Conservation (phyloP, 2,329 filamentous ascomycete genomes). For the Tetracladium maxilliforme region DNA sequence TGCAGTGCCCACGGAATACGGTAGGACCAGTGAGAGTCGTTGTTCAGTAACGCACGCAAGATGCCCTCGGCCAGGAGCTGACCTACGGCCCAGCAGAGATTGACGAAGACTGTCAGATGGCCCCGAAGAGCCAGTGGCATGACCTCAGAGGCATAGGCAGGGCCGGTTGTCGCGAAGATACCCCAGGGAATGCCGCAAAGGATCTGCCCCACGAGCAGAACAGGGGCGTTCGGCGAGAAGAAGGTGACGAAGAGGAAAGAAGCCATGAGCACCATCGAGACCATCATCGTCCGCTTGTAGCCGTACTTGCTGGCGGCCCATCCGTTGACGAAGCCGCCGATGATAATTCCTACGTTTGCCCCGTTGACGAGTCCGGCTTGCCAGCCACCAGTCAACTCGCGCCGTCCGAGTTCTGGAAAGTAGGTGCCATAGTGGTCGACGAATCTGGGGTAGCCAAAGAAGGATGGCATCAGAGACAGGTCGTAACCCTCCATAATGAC, state of each 20-base stretch:
- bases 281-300: slow-evolving; percentile 2
- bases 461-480: slow-evolving; percentile 26
- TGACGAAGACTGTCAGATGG: slow-evolving; percentile 31
- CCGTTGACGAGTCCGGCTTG: no score
- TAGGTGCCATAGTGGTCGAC: slow-evolving; percentile 23
- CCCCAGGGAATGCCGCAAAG: slow-evolving; percentile 34
- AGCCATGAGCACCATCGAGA: slow-evolving; percentile 25
- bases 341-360: no score
- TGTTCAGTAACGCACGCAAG: slow-evolving; percentile 23
- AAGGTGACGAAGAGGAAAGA: slow-evolving; percentile 17
- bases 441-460: slow-evolving; percentile 26
- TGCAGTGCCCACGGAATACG: slow-evolving; percentile 28
- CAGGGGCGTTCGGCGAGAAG: neutral
- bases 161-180: slow-evolving; percentile 28
- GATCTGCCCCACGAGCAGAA: slow-evolving; percentile 4
- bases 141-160: slow-evolving; percentile 29
- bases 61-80: slow-evolving; percentile 34
- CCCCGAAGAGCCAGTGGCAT: slow-evolving; percentile 39
- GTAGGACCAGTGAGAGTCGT: slow-evolving; percentile 27
- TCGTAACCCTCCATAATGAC: slow-evolving; percentile 87
- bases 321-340: slow-evolving; percentile 2
- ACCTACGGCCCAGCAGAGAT: slow-evolving; percentile 36
- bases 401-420: no score
- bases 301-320: slow-evolving; percentile 2
- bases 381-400: no score